Evolutionary conservation across 495 filamentous ascomycete species (phyloP), one percentile per base, ranked within the genome.

Genomic region (Talaromyces stipitatus): DNA sequence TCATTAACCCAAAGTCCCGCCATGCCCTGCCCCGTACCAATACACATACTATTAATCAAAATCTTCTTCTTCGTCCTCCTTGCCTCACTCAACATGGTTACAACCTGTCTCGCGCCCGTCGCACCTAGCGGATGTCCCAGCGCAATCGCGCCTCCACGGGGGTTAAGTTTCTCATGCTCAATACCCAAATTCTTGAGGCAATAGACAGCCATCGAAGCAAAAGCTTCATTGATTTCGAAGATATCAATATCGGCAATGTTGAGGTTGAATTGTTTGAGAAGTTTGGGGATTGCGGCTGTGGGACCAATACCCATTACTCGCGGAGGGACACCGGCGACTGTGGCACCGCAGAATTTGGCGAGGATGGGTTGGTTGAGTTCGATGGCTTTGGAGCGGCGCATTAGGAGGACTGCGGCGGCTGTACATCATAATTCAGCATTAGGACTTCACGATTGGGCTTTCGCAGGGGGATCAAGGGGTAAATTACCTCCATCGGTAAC

Each of bases 271-370:
- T 95, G 86, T 66, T 71, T 72, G 47, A 98, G 78, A 32, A 98
- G 80, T 81, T 98, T 98, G 60, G 94, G 94, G 64, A 98, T 95
- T 45, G 91, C 94, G 53, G 95, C 81, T 12, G 90, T 87, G 24
- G 94, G 94, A 27, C 94, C 94, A 60, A 98, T 97, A 56, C 94
- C 94, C 94, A 98, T 98, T 68, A 98, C 88, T 51, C 92, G 80
- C 1, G 94, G 92, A 0, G 92, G 82, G 2, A 97, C 82, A 61
- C 94, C 94, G 46, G 90, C 88, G 33, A 95, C 87, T 9, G 92
- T 96, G 27, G 91, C 87, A 61, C 90, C 91, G 64, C 90, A 89
- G 75, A 90, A 98, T 72, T 98, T 98, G 67, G 85, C 94, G 55
- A 97, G 72, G 71, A 98, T 91, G 48, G 94, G 91, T 77, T 96